Evolutionary conservation across 2,329 filamentous ascomycete species (phyloP), one percentile per base, ranked within the genome.

Genomic region (Talaromyces sp.): DNA sequence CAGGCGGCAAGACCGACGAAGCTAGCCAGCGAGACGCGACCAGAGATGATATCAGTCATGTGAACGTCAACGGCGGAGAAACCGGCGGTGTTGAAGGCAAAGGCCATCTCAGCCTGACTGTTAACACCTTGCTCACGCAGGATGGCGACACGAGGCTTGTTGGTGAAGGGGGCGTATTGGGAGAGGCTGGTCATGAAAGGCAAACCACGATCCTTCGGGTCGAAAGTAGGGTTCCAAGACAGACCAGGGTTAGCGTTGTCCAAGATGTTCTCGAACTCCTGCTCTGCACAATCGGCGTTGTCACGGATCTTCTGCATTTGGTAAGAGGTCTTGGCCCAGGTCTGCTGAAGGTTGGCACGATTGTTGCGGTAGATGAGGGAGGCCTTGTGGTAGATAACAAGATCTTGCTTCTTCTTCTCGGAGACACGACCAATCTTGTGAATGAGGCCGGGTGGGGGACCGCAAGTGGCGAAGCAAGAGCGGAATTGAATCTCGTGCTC

Each of bases 101-200:
- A 97, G 1, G 94, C 94, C 90, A 99, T 96, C 73, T 99, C 94
- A n/a, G 91, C 87, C 65, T 97, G 86, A 37, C 92, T 90, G 75
- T 99, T 97, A 62, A 96, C 90, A 70, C 94, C 94, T 72, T 97
- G 91, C 73, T 97, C 94, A 68, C 94, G 84, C 19, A 99, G 85
- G 63, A 99, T 96, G 39, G 94, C 94, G 20, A 99, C 92, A 29
- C 86, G 85, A 1, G 89, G 89, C 66, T 83, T 85, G 37, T 73
- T 82, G 57, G 80, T 80, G 68, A 91, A 84, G 47, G 76, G 68
- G 73, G 78, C 63, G 72, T 78, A 59, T 71, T 77, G 69, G 54
- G 83, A 82, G 52, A 91, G 75, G 55, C 82, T 84, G 3, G 84
- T 80, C 56, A 84, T 82, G 56, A 90, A 74, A 19, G 90, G 89